Evolutionary conservation across 129 eudicot species (phyloP), one percentile per base, ranked within the genome.

Genomic region (Ambrosia artemisiifolia): DNA sequence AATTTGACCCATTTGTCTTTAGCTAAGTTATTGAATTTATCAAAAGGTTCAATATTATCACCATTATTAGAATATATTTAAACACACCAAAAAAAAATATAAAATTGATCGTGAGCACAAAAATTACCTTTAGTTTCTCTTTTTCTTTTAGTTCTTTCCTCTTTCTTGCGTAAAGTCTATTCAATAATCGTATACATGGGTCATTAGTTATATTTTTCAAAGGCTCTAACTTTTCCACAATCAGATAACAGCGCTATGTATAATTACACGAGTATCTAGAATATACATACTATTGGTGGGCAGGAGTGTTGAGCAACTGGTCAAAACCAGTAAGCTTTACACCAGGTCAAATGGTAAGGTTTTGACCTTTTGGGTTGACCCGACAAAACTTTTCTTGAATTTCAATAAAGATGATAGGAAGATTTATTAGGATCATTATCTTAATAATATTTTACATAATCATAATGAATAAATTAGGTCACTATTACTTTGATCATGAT

Each of bases 151-250:
- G 72, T 74, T 92, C 98, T 81, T 85, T 92, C 89, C 96, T 83
- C 91, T 87, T 92, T 82, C 91, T 80, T n/a, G 98, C 98, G 83
- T 92, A 86, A 48, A 92, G 77, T 78, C 91, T 82, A 80, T 92
- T 92, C 79, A 88, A 83, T 28, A 92, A 87, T 55, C 98, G 85
- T 74, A 92, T 88, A 74, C 91, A 83, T 8, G 98, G 94, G 83
- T 92, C 98, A 78, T 87, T 96, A 64, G 88, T 83, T 67, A 88
- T 83, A 78, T 92, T 92, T 65, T 79, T 85, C 36, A 92, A 75
- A 19, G 98, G 98, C 87, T 88, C 98, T 82, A 92, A 63, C 72
- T 92, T 92, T 65, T 6, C 5, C 33, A 68, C 19, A 18, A 32
- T 68, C 19, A 33, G 62, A 16, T 19, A 42, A 65, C 12, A 19